phyloP scores from a whole-genome alignment of 345 rosid genomes.

The Angophora floribunda region DNA sequence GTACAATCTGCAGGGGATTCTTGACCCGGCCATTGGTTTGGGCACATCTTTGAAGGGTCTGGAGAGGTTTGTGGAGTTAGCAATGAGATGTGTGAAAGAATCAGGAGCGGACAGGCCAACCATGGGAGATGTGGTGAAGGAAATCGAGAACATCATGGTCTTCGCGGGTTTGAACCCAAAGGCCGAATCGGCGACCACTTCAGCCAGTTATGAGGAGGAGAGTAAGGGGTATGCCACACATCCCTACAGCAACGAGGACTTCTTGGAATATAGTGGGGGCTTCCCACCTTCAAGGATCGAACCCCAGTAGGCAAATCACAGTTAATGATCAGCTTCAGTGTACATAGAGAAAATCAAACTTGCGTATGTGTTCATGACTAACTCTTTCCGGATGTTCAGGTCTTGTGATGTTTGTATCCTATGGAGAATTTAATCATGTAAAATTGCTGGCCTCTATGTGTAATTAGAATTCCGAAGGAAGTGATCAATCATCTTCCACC shows the following conservation, averaged over 20 bases:
- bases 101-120: conserved; percentile 52
- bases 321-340: background rate
- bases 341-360: background rate
- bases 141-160: conserved; percentile 62
- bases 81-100: conserved; percentile 58
- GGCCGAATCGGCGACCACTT: conserved; percentile 41
- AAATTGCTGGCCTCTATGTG: background rate
- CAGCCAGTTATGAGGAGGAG: conserved; percentile 35
- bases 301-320: conserved; percentile 18
- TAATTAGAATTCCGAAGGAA: background rate
- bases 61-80: conserved; percentile 49
- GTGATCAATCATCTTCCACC: background rate
- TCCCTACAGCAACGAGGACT: conserved; percentile 33
- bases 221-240: conserved; percentile 11
- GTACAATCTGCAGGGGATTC: conserved; percentile 51
- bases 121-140: conserved; percentile 71
- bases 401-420: background rate
- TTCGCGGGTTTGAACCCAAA: conserved; percentile 50
- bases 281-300: conserved; percentile 29
- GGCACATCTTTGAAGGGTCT: conserved; percentile 45
- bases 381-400: background rate
- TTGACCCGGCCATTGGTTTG: conserved; percentile 49
- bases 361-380: background rate
- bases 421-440: background rate
- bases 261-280: conserved; percentile 25